These are phyloP conservation scores for Aspergillus nidulans DNA, from an alignment of 495 filamentous ascomycete genomes.

Conservation along the genomic window DNA sequence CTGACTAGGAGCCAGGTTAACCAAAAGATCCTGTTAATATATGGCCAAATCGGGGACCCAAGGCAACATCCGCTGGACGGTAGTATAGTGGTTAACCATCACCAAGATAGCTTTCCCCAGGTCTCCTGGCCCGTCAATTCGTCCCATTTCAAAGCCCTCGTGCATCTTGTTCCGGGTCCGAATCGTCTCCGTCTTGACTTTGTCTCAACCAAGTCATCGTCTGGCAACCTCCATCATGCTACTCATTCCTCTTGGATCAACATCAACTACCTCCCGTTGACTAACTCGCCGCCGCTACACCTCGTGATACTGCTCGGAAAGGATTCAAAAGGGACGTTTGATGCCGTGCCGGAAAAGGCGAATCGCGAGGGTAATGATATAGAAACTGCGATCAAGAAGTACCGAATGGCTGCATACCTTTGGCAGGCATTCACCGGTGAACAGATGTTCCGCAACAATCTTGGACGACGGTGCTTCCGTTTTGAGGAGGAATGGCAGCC, in stretches of 20 bases:
- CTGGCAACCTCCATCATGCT: constrained; percentile 61
- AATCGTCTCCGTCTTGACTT: constrained; percentile 87
- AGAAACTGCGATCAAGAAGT: constrained; percentile 77
- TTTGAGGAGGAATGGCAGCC: constrained; percentile 92
- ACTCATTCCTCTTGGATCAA: constrained; percentile 74
- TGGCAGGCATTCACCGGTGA: constrained; percentile 96
- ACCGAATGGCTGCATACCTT: constrained; percentile 84
- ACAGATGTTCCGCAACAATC: constrained; percentile 84
- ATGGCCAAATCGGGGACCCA: constrained; percentile 73
- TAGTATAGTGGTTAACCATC: constrained; percentile 69
- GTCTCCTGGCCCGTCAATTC: constrained; percentile 79
- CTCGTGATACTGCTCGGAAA: constrained; percentile 79
- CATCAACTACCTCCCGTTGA: constrained; percentile 78
- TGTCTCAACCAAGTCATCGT: constrained; percentile 69
- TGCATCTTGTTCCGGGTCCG: constrained; percentile 81
- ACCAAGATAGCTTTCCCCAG: constrained; percentile 78
- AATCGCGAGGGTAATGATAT: constrained; percentile 77
- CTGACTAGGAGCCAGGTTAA: constrained; percentile 55
- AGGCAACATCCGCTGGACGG: constrained; percentile 70
- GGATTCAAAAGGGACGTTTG: constrained; percentile 83
- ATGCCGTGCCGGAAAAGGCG: constrained; percentile 69
- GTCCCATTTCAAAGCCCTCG: constrained; percentile 82
- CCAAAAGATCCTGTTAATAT: constrained; percentile 80
- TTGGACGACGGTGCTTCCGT: constrained; percentile 78
- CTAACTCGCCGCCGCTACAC: constrained; percentile 72